Base-by-base conservation (phyloP, 371 early-diverging fungal species). In the Chytridiales sp. region DNA sequence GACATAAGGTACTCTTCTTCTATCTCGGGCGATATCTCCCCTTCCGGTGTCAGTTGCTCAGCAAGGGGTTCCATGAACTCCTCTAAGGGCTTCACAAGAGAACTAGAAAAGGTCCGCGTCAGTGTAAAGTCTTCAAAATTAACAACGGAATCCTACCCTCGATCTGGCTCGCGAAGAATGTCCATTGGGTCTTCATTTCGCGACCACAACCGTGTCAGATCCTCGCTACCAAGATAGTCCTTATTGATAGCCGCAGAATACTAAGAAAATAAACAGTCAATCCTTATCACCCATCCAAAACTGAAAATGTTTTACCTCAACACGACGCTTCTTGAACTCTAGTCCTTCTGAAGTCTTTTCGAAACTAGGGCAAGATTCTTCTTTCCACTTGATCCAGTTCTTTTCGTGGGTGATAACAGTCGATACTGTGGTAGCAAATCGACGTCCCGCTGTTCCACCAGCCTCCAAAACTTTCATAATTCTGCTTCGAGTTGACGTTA, bases 371-470 rank as follows among this genome's bases (percentile, higher is more conserved):
- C 77, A 76, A 1, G 66, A 67, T 38, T 70, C 67, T 26, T 59
- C 51, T 49, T 76, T 76, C 77, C 77, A 76, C 38, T 71, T 66
- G 26, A 73, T 61, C 77, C 77, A 76, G 58, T 73, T 71, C 27
- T 62, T 56, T 47, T 76, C 77, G 39, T 73, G 74, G 15, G 74
- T 67, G 2, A 76, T 44, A 15, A 76, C 65, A 0, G 69, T 73
- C 26, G 34, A 43, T 0, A 71, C 39, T 9, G 67, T 64, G 36
- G 59, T 71, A 3, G 44, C 32, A 43, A 71, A 76, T 15, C 52
- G 56, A 27, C 62, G 59, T 2, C 65, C 69, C 30, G 50, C 31
- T 2, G 71, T 69, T n/a, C 56, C 21, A 17, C 56, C 73, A 11
- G 22, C 22, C 48, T 71, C 72, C 17, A 66, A 21, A 19, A 53